Conservation (phyloP, 768 basidiomycete genomes). For the Lenzites betulinus region DNA sequence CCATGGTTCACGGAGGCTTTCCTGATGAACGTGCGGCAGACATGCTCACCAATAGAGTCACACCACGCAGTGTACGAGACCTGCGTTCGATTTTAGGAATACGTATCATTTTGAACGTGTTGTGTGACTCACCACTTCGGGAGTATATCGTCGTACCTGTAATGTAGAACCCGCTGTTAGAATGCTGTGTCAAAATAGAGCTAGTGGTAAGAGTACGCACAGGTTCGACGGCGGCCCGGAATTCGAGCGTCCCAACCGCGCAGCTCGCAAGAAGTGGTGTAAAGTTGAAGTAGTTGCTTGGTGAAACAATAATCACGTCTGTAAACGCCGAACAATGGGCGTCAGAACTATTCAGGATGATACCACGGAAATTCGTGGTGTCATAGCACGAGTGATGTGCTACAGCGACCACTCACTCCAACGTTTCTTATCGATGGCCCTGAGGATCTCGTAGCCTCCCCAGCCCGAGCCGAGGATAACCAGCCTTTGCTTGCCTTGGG, state of each 20-base stretch:
- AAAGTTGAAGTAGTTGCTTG: conserved; percentile 69
- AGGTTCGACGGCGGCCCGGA: conserved; percentile 77
- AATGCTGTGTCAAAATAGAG: neutral
- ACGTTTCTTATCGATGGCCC: conserved; percentile 67
- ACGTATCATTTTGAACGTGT: no score
- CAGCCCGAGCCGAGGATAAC: conserved; percentile 78
- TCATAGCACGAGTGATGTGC: neutral
- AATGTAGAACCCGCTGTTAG: neutral
- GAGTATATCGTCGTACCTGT: conserved; percentile 32
- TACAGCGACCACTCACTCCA: conserved; percentile 51
- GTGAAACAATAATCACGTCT: conserved; percentile 71
- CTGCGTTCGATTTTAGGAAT: conserved; percentile 37
- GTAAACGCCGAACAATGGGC: neutral
- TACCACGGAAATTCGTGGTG: no score
- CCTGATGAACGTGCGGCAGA: no score
- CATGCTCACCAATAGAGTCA: conserved; percentile 60
- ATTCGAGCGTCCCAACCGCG: conserved; percentile 84
- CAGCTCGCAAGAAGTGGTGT: conserved; percentile 68
- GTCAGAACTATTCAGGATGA: neutral
- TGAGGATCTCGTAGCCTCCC: conserved; percentile 74
- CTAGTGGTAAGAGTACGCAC: conserved; percentile 43
- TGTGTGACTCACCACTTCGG: conserved; percentile 24
- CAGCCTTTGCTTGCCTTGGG: conserved; percentile 42
- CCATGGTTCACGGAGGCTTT: no score
- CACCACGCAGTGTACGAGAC: conserved; percentile 75